Conservation (phyloP, 2,329 filamentous ascomycete genomes). For the Cyphellophora attinorum region DNA sequence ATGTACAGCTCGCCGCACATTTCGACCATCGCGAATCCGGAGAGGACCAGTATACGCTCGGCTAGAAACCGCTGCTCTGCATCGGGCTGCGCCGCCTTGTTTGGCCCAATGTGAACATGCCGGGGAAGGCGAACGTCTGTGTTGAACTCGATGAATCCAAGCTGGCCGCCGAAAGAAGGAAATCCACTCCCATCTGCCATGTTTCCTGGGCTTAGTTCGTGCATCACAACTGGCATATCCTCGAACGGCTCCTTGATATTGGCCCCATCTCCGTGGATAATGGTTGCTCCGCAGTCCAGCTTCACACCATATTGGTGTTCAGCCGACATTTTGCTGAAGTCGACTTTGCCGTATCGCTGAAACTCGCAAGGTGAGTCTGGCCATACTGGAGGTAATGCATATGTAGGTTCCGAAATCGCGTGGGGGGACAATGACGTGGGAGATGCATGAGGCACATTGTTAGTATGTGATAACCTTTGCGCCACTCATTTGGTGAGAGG, state of each 20-base stretch:
- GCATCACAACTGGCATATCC: constrained; percentile 12
- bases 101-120: constrained; percentile 11
- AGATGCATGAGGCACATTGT: too few species aligned
- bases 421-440: too few species aligned
- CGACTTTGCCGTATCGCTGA: too few species aligned
- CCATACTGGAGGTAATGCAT: too few species aligned
- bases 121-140: constrained; percentile 10
- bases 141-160: constrained; percentile 14
- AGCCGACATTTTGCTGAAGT: background rate
- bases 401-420: too few species aligned
- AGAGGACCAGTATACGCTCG: constrained; percentile 12
- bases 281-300: constrained; percentile 7
- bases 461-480: too few species aligned
- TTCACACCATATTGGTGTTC: constrained; percentile 7
- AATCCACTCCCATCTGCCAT: background rate
- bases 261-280: constrained; percentile 10
- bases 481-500: too few species aligned
- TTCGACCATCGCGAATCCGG: constrained; percentile 11
- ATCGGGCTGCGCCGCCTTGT: background rate
- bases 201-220: constrained; percentile 9
- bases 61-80: constrained; percentile 1
- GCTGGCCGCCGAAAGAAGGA: constrained; percentile 7
- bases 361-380: too few species aligned
- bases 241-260: constrained; percentile 10
- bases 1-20: constrained; percentile 11